These are phyloP conservation scores for Geosmithia putterillii DNA, from an alignment of 2,329 filamentous ascomycete genomes.

Conservation along the genomic window DNA sequence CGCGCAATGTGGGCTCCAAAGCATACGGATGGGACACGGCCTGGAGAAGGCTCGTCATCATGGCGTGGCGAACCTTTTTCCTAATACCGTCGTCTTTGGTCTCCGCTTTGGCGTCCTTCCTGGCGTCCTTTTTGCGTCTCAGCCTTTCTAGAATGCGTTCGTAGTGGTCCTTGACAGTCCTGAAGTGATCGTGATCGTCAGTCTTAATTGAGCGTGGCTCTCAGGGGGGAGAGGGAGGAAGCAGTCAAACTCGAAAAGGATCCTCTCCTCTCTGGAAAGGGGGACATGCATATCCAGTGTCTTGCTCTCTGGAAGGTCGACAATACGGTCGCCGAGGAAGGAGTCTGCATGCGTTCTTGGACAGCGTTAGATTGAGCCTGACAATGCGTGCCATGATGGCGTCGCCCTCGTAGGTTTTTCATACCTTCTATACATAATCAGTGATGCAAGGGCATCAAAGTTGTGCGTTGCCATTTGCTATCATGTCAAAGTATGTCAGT, in stretches of 20 bases:
- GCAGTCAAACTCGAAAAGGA: constrained; percentile 9
- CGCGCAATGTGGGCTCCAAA: constrained; percentile 12
- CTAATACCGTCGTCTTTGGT: neutral
- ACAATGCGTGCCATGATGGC: neutral
- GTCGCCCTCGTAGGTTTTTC: neutral
- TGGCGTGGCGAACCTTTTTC: neutral
- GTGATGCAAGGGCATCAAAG: constrained; percentile 9
- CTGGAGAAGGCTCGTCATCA: constrained; percentile 7
- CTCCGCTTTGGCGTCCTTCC: neutral
- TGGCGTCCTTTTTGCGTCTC: neutral
- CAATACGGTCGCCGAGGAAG: constrained; percentile 13
- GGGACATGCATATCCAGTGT: constrained; percentile 10
- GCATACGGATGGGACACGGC: constrained; percentile 13
- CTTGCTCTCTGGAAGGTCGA: constrained; percentile 9
- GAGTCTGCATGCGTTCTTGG: constrained; percentile 12
- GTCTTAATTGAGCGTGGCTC: too few relatives aligned
- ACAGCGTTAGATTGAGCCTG: neutral
- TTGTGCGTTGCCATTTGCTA: constrained; percentile 5
- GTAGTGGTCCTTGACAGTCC: too few relatives aligned
- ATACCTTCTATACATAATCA: constrained; percentile 16
- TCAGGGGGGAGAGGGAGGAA: neutral
- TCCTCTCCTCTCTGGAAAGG: constrained; percentile 11
- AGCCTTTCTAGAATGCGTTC: too few relatives aligned
- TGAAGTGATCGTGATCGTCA: too few relatives aligned
- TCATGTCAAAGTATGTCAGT: neutral